Evolutionary conservation across 2,329 filamentous ascomycete species (phyloP).

Genomic region (Akanthomyces lecanii): DNA sequence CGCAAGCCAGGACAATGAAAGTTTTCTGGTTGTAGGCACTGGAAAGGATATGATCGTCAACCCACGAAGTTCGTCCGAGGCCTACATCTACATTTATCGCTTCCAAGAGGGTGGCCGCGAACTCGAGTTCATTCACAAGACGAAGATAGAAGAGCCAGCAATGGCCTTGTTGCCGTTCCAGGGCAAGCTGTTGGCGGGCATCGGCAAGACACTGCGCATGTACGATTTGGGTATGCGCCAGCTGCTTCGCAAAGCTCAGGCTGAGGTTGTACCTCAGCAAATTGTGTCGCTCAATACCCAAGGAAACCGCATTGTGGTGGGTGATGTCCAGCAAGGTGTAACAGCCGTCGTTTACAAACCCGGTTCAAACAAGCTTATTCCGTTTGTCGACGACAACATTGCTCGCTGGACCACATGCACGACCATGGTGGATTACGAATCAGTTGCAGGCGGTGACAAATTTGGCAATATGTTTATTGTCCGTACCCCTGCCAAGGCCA

Average conservation of each 20-base stretch:
- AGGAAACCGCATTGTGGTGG: slow-evolving; percentile 85
- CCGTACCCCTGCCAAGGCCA: slow-evolving; percentile 79
- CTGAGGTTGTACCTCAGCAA: slow-evolving; percentile 71
- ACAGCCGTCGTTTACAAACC: slow-evolving; percentile 93
- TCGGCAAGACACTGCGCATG: slow-evolving; percentile 76
- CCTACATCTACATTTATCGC: slow-evolving; percentile 88
- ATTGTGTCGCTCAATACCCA: slow-evolving; percentile 87
- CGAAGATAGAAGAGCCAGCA: slow-evolving; percentile 83
- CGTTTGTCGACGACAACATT: slow-evolving; percentile 87
- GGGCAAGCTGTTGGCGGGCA: slow-evolving; percentile 79
- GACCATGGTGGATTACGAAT: slow-evolving; percentile 97
- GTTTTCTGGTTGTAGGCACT: slow-evolving; percentile 89
- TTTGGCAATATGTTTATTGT: slow-evolving; percentile 96
- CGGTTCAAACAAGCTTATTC: slow-evolving; percentile 84
- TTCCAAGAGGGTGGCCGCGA: slow-evolving; percentile 83
- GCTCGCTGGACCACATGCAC: slow-evolving; percentile 87
- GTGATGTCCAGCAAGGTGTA: slow-evolving; percentile 87
- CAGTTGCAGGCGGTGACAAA: slow-evolving; percentile 89
- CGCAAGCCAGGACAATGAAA: slow-evolving; percentile 80
- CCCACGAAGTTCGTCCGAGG: slow-evolving; percentile 69
- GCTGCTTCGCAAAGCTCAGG: slow-evolving; percentile 85
- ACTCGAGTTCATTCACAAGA: slow-evolving; percentile 95
- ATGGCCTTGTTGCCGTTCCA: slow-evolving; percentile 91
- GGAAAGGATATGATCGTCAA: slow-evolving; percentile 83
- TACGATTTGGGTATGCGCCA: slow-evolving; percentile 94